Percentiles rank a stretch among this genome's conserved stretches.
Evolutionary conservation across 768 basidiomycete species (phyloP).

Genomic region (Tylopilus felleus): DNA sequence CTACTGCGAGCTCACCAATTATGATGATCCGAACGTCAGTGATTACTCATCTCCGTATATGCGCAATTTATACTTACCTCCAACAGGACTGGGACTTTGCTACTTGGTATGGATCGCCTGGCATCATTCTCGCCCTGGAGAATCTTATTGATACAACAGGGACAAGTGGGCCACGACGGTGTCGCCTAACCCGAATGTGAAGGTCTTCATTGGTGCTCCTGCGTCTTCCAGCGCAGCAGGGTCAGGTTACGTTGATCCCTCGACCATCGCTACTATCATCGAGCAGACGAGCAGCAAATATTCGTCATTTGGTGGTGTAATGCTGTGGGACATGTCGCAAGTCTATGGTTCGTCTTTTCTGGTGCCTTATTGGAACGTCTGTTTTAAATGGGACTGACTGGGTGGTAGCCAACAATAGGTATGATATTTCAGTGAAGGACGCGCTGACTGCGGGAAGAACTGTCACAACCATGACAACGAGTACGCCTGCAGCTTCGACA

Average conservation of each 20-base stretch:
- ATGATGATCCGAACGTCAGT: slow-evolving; percentile 44
- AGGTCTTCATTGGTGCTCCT: slow-evolving; percentile 49
- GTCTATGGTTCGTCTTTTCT: slow-evolving; percentile 35
- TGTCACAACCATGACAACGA: background rate
- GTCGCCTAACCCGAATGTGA: slow-evolving; percentile 45
- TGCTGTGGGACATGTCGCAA: slow-evolving; percentile 45
- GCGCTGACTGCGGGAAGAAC: slow-evolving; percentile 39
- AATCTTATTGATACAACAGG: slow-evolving; percentile 29
- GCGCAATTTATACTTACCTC: background rate
- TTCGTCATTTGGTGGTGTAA: slow-evolving; percentile 47
- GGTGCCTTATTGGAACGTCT: background rate
- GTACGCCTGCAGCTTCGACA: slow-evolving; percentile 17
- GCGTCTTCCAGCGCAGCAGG: slow-evolving; percentile 42
- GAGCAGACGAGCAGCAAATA: slow-evolving; percentile 34
- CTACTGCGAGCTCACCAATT: slow-evolving; percentile 40
- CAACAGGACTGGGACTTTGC: slow-evolving; percentile 48
- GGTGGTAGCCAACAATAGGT: slow-evolving; percentile 50
- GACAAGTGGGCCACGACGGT: slow-evolving; percentile 45
- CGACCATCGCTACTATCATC: slow-evolving; percentile 35
- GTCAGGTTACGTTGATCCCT: slow-evolving; percentile 41
- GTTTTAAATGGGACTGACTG: background rate
- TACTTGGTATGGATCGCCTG: slow-evolving; percentile 32
- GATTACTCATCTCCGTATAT: background rate
- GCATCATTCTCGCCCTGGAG: background rate
- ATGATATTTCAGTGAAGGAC: slow-evolving; percentile 58